phyloP scores from a whole-genome alignment of 352 stramenopile species.

The Phytophthora citricola region DNA sequence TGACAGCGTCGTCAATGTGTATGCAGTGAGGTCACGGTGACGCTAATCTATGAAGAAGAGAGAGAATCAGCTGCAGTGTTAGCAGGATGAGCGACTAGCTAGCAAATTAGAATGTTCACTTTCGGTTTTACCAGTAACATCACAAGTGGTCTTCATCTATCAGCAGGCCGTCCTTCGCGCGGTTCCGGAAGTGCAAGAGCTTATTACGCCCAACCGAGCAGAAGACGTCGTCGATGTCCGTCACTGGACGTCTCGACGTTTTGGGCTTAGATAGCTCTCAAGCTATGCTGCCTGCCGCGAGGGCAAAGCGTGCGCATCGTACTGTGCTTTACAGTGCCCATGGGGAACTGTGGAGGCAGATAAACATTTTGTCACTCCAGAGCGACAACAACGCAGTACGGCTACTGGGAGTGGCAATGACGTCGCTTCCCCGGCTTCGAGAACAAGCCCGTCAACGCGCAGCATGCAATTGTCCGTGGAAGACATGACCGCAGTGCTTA shows the following conservation, averaged over 20 bases:
- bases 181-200: too few species aligned
- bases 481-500: constrained; percentile 14
- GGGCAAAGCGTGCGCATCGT: constrained; percentile 8
- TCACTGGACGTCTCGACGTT: constrained; percentile 13
- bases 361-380: neutral
- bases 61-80: too few species aligned
- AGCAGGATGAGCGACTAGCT: too few species aligned
- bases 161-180: too few species aligned
- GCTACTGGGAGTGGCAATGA: neutral
- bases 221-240: constrained; percentile 19
- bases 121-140: neutral
- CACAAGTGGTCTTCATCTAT: neutral
- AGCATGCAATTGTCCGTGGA: constrained; percentile 7
- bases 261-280: constrained; percentile 14
- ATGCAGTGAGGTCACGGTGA: neutral
- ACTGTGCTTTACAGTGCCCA: neutral
- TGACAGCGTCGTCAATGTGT: neutral
- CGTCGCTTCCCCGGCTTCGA: neutral
- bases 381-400: neutral
- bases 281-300: constrained; percentile 4
- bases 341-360: neutral
- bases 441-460: constrained; percentile 6
- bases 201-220: constrained; percentile 12
- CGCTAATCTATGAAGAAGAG: neutral
- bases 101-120: too few species aligned